These are phyloP conservation scores for Whalleya microplaca DNA, from an alignment of 2,329 filamentous ascomycete genomes.

Conservation along the genomic window DNA sequence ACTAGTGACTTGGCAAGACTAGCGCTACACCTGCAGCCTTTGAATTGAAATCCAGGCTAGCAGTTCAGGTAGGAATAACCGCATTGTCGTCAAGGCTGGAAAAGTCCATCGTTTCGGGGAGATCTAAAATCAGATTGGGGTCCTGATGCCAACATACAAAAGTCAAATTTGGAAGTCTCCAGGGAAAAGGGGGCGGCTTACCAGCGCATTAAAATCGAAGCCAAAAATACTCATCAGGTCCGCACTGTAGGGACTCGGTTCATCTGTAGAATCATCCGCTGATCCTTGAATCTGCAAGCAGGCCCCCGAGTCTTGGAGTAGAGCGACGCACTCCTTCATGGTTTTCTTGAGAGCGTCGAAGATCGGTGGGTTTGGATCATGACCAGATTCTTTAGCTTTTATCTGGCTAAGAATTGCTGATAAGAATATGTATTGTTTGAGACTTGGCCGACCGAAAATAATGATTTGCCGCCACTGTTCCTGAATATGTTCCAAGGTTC, in stretches of 20 bases:
- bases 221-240: conserved; percentile 24
- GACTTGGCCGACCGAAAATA: conserved; percentile 25
- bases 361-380: conserved; percentile 5
- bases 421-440: conserved; percentile 29
- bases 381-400: conserved; percentile 14
- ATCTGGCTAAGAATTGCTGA: conserved; percentile 28
- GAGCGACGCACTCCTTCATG: conserved; percentile 6
- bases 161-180: neutral
- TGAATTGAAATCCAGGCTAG: neutral
- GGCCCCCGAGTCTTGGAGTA: conserved; percentile 18
- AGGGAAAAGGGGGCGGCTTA: conserved; percentile 1
- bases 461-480: conserved; percentile 28
- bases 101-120: conserved; percentile 1
- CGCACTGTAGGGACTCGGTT: conserved; percentile 7
- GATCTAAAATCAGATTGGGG: conserved; percentile 5
- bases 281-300: conserved; percentile 1
- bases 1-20: too few species aligned
- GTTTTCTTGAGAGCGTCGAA: conserved; percentile 11
- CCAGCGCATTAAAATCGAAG: conserved; percentile 24
- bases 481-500: conserved; percentile 17
- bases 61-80: neutral
- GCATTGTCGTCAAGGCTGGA: neutral
- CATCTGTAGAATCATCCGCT: conserved; percentile 7
- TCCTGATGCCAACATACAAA: conserved; percentile 6
- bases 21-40: too few species aligned